Base-by-base conservation (phyloP, 129 eudicot genomes). In the Artemisia tridentata region DNA sequence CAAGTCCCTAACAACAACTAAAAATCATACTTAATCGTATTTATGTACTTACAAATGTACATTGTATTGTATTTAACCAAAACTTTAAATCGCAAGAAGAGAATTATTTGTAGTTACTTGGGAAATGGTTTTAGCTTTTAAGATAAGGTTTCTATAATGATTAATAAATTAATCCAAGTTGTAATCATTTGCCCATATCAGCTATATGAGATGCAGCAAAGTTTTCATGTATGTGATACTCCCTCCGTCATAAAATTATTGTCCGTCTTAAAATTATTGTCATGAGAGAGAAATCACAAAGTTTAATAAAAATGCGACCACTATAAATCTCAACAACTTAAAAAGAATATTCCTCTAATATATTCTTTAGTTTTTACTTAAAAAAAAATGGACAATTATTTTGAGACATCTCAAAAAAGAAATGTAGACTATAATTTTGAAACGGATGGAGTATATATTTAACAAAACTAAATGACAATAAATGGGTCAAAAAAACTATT, bases 151-250 rank as follows among this genome's bases (percentile, higher is more conserved):
- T 18, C 19, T 43, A 20, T 12, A 3, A 3, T n/a, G n/a, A 56
- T 7, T 20, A 20, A 21, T 31, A 56, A 62, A 58, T 7, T 38
- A 19, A 34, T 43, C n/a, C 45, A 71, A 57, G 61, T 45, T 25
- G 47, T 71, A 48, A 71, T 71, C 67, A 57, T 43, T 57, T 57
- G 66, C 67, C 67, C 75, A 56, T 43, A 56, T 51, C 49, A 48
- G 55, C 20, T 55, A 3, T 71, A 69, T 17, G 20, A 41, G 23
- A 69, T 54, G 38, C 74, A 38, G 54, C 62, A 50, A 68, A 31
- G 27, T 49, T 20, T 48, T 41, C 21, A 27, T 67, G 3, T 17
- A 19, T 56, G 11, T 19, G 25, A 55, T 25, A n/a, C n/a, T n/a
- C n/a, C n/a, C n/a, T n/a, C n/a, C n/a, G n/a, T n/a, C n/a, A n/a